Conservation (phyloP, 148 eudicot genomes). For the Diospyros lotus region DNA sequence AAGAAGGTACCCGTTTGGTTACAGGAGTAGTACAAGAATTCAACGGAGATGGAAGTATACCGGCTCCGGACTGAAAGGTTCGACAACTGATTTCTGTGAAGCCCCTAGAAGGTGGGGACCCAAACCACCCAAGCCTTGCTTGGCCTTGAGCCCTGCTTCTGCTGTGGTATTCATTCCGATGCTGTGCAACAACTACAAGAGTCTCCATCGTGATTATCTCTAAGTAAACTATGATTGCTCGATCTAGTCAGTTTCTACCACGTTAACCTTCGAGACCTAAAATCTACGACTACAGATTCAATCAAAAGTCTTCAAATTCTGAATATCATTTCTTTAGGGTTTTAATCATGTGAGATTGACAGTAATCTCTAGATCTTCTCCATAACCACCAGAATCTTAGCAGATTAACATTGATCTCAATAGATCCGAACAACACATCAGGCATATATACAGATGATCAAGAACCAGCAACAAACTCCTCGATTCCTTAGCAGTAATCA, state of each 20-base stretch:
- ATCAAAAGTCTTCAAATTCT: slow-evolving; percentile 14
- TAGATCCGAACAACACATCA: slow-evolving; percentile 20
- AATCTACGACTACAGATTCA: background rate
- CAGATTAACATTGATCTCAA: slow-evolving; percentile 28
- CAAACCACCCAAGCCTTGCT: slow-evolving; percentile 24
- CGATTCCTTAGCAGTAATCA: background rate
- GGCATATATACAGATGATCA: slow-evolving; percentile 19
- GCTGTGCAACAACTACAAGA: slow-evolving; percentile 57
- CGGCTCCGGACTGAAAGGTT: slow-evolving; percentile 56
- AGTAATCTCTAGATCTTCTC: slow-evolving; percentile 32
- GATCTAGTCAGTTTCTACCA: slow-evolving; percentile 4
- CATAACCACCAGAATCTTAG: slow-evolving; percentile 48
- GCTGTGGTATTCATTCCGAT: slow-evolving; percentile 47
- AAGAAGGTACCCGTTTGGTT: slow-evolving; percentile 22
- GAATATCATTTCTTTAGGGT: slow-evolving; percentile 3
- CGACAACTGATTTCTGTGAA: slow-evolving; percentile 63
- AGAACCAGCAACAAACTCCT: slow-evolving; percentile 6
- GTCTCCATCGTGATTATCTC: slow-evolving; percentile 50
- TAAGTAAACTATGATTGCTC: background rate
- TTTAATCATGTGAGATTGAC: slow-evolving; percentile 6
- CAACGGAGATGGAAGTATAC: slow-evolving; percentile 48
- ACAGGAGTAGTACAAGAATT: slow-evolving; percentile 31
- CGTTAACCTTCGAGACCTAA: slow-evolving; percentile 12
- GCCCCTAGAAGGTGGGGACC: slow-evolving; percentile 32
- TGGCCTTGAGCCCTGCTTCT: slow-evolving; percentile 29